A percentile compares a stretch with the other conserved stretches of the same genome.
Evolutionary conservation across 345 rosid species (phyloP).

Genomic region (Salix brachista): DNA sequence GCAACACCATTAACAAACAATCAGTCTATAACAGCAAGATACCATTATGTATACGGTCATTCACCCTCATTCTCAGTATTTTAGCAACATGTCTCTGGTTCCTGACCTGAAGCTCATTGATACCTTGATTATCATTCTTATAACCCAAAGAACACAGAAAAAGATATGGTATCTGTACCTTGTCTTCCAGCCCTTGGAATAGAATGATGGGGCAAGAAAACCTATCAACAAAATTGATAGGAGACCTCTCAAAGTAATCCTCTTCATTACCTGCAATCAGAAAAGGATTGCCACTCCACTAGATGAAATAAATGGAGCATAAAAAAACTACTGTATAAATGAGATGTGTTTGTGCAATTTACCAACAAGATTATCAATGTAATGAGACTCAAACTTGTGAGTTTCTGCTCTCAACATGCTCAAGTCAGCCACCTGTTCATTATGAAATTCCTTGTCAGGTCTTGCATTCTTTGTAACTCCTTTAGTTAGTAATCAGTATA

Average conservation of each 20-base stretch:
- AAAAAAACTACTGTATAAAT: not conserved
- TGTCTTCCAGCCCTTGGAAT: constrained; percentile 93
- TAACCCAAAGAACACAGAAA: not conserved
- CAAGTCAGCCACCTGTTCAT: constrained; percentile 72
- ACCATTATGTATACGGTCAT: not conserved
- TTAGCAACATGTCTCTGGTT: not conserved
- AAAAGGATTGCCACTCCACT: constrained; percentile 12
- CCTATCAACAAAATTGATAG: constrained; percentile 71
- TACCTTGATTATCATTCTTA: not conserved
- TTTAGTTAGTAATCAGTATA: not conserved
- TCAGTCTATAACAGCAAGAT: no score
- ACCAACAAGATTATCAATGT: constrained; percentile 92
- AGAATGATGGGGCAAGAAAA: constrained; percentile 95
- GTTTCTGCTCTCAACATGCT: constrained; percentile 76
- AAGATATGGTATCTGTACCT: constrained; percentile 38
- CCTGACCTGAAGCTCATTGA: not conserved
- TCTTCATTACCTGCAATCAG: constrained; percentile 59
- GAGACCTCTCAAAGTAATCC: constrained; percentile 72
- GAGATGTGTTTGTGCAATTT: constrained; percentile 19
- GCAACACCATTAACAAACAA: no score
- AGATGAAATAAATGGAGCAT: constrained; percentile 7
- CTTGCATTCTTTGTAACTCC: not conserved
- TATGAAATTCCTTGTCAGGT: constrained; percentile 14
- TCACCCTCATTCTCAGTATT: not conserved
- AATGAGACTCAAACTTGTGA: constrained; percentile 85